Evolutionary conservation across 2,329 filamentous ascomycete species (phyloP), one percentile per base, ranked within the genome.

Genomic region (Magnaporthales sp.): DNA sequence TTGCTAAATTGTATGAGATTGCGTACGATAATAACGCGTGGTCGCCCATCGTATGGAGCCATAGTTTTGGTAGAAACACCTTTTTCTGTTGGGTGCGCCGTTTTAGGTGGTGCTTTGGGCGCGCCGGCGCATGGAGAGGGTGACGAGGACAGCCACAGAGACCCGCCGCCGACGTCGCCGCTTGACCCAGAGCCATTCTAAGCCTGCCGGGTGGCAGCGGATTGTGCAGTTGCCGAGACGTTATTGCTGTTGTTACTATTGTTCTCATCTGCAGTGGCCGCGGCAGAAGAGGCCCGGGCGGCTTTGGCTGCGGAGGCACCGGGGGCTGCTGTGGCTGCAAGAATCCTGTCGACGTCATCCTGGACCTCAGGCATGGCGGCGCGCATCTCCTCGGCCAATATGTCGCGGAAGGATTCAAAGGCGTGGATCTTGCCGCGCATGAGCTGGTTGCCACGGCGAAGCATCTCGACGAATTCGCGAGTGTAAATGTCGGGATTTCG

Each of bases 401-500:
- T 80, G 76, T 90, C 86, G 66, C 87, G 79, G 74, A 91, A 89
- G 31, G 76, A 71, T 11, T 75, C 80, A 73, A 90, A 91, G 46
- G 87, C 88, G 71, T 77, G 75, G 76, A 83, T 80, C 80, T 90
- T 90, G 66, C 88, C 88, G 71, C 84, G 81, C 79, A 89, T 83
- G 68, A 88, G 78, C 80, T 90, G 88, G 78, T 91, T 91, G 56
- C 84, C 81, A 62, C 87, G 80, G 66, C 87, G 79, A 27, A 88
- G 87, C 65, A 88, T 80, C 83, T 91, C 88, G 72, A 90, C 87
- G 72, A 91, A 90, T 79, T 91, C 88, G 72, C 88, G 82, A 66
- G 88, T 91, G 80, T 91, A 91, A 71, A 91, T 90, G 77, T 91
- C 88, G 2, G 88, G 88, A 79, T 91, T 91, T 64, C 88, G 86